Evolutionary conservation across 495 filamentous ascomycete genomes (phyloP).

Genomic region (Parathielavia hyrcaniae): DNA sequence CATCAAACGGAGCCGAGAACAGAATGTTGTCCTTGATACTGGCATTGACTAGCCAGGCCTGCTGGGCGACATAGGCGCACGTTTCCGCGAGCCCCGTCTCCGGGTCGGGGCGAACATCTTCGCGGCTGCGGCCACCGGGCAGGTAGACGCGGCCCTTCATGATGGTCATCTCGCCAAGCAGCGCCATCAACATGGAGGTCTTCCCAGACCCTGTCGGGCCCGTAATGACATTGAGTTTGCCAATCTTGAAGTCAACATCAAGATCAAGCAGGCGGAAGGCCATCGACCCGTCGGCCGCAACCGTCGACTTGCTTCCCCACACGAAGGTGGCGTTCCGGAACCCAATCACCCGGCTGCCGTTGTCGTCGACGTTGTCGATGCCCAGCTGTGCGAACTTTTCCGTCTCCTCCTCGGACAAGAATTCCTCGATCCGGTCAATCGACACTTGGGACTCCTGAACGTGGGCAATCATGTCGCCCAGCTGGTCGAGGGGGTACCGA

Average conservation of each 20-base stretch:
- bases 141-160: conserved; percentile 74
- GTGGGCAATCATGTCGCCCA: conserved; percentile 98
- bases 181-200: conserved; percentile 89
- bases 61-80: conserved; percentile 94
- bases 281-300: conserved; percentile 51
- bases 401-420: conserved; percentile 89
- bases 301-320: conserved; percentile 71
- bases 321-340: conserved; percentile 78
- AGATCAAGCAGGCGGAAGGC: conserved; percentile 81
- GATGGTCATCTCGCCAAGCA: conserved; percentile 94
- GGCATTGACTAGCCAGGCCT: conserved; percentile 95
- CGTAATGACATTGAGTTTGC: conserved; percentile 81
- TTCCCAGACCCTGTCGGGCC: conserved; percentile 94
- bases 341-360: conserved; percentile 64
- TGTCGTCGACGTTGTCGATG: conserved; percentile 52
- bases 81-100: conserved; percentile 84
- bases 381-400: conserved; percentile 89
- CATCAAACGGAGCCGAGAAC: conserved; percentile 77
- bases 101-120: conserved; percentile 73
- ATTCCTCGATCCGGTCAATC: conserved; percentile 92
- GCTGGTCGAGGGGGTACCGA: conserved; percentile 86
- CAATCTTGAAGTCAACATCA: conserved; percentile 67
- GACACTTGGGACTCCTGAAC: conserved; percentile 98
- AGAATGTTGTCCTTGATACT: conserved; percentile 95
- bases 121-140: conserved; percentile 73